A percentile compares a stretch with the other conserved stretches of the same genome.
Evolutionary conservation across 768 basidiomycete genomes (phyloP).

Genomic region (Suillus placidus): DNA sequence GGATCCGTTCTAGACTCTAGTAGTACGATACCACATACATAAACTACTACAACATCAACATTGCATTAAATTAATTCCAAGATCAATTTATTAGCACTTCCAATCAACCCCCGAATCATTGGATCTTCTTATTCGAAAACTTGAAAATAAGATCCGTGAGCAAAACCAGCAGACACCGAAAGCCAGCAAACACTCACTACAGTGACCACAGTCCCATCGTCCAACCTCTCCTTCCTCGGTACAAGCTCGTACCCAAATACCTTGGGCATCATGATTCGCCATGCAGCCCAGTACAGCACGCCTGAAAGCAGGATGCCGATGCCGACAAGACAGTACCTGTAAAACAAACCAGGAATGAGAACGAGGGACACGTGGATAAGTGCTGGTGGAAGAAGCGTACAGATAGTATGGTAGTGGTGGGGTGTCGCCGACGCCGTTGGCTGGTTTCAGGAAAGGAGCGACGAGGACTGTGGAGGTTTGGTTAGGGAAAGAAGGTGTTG

Average conservation of each 20-base stretch:
- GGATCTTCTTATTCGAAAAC: constrained; percentile 14
- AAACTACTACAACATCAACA: not conserved
- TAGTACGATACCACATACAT: not conserved
- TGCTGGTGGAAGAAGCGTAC: constrained; percentile 22
- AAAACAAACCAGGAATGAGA: not conserved
- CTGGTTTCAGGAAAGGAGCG: constrained; percentile 56
- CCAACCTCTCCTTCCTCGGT: constrained; percentile 49
- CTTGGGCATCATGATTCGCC: constrained; percentile 52
- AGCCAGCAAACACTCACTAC: constrained; percentile 39
- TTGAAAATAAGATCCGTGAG: constrained; percentile 3
- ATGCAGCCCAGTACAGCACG: constrained; percentile 55
- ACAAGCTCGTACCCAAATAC: constrained; percentile 52
- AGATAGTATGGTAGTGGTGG: constrained; percentile 63
- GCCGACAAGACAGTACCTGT: constrained; percentile 55
- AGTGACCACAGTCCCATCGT: constrained; percentile 58
- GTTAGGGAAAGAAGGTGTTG: not conserved
- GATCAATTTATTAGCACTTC: not conserved
- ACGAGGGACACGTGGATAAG: not conserved
- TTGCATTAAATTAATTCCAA: not conserved
- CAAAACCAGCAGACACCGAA: not conserved
- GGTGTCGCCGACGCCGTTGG: constrained; percentile 58
- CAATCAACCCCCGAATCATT: not conserved
- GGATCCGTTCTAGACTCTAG: not conserved
- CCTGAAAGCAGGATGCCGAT: constrained; percentile 51
- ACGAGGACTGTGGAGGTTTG: constrained; percentile 44